phyloP scores from a whole-genome alignment of 805 yeast species.

The Ogataea dorogensis region DNA sequence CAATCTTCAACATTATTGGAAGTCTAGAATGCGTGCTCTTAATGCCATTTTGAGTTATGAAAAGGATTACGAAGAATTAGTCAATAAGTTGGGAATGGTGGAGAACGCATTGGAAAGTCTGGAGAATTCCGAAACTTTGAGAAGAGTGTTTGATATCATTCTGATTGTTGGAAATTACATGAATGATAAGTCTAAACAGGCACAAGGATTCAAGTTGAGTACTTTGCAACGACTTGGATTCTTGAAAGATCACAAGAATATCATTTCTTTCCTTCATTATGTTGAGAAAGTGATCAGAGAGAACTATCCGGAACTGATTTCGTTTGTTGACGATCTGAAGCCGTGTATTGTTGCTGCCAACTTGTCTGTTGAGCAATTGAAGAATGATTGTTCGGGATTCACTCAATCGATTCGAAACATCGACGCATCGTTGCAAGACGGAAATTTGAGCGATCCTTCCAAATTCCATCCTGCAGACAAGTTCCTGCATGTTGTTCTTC shows the following conservation, averaged over 20 bases:
- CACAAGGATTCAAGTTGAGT: conserved; percentile 85
- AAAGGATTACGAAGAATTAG: conserved; percentile 73
- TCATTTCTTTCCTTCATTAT: conserved; percentile 87
- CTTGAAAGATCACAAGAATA: conserved; percentile 84
- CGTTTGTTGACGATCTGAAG: conserved; percentile 70
- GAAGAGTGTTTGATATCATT: conserved; percentile 76
- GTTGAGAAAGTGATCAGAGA: conserved; percentile 86
- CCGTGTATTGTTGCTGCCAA: conserved; percentile 62
- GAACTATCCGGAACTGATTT: conserved; percentile 74
- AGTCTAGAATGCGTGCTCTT: conserved; percentile 82
- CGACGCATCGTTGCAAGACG: conserved; percentile 70
- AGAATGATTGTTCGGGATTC: conserved; percentile 66
- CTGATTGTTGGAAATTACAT: conserved; percentile 92
- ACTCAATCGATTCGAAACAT: conserved; percentile 64
- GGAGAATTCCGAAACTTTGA: conserved; percentile 62
- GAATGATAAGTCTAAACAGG: conserved; percentile 92
- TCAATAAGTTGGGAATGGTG: conserved; percentile 60
- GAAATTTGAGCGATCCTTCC: conserved; percentile 78
- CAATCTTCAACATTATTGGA: conserved; percentile 88
- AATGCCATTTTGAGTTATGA: conserved; percentile 67
- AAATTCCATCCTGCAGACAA: conserved; percentile 82
- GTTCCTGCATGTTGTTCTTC: conserved; percentile 57
- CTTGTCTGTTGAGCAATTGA: conserved; percentile 78
- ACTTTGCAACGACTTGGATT: conserved; percentile 89
- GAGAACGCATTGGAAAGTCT: conserved; percentile 74